Evolutionary conservation across 2,329 filamentous ascomycete genomes (phyloP).

Genomic region (Sarocladium brachiariae): DNA sequence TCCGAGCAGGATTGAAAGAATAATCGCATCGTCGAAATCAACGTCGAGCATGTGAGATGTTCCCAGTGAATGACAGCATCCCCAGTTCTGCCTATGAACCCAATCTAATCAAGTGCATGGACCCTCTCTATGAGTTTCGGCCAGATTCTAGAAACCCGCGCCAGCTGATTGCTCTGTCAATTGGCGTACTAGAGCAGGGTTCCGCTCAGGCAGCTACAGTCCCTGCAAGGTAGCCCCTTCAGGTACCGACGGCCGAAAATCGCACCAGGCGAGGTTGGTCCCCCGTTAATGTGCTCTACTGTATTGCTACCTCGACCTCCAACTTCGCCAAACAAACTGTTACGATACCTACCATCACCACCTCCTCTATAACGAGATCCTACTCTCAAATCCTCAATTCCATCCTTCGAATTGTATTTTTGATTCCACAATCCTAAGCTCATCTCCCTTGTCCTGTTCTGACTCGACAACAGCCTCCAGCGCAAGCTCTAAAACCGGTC

Average conservation of each 20-base stretch:
- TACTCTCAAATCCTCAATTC: neutral
- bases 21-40: too few relatives aligned
- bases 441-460: neutral
- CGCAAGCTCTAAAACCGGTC: neutral
- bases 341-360: conserved; percentile 4
- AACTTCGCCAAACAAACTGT: neutral
- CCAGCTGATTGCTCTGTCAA: conserved; percentile 3
- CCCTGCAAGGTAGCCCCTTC: conserved; percentile 5
- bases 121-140: conserved; percentile 8
- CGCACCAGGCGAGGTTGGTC: neutral
- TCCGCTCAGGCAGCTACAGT: conserved; percentile 8
- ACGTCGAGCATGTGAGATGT: too few relatives aligned
- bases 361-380: neutral
- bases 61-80: too few relatives aligned
- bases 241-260: conserved; percentile 6
- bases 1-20: too few relatives aligned
- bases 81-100: too few relatives aligned
- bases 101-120: neutral
- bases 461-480: neutral
- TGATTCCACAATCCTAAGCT: neutral
- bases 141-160: conserved; percentile 9
- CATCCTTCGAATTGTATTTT: neutral
- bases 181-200: neutral
- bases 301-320: neutral
- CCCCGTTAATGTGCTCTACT: too few relatives aligned